Evolutionary conservation across 2,329 filamentous ascomycete genomes (phyloP).

Genomic region (Trichoderma guizhouense): DNA sequence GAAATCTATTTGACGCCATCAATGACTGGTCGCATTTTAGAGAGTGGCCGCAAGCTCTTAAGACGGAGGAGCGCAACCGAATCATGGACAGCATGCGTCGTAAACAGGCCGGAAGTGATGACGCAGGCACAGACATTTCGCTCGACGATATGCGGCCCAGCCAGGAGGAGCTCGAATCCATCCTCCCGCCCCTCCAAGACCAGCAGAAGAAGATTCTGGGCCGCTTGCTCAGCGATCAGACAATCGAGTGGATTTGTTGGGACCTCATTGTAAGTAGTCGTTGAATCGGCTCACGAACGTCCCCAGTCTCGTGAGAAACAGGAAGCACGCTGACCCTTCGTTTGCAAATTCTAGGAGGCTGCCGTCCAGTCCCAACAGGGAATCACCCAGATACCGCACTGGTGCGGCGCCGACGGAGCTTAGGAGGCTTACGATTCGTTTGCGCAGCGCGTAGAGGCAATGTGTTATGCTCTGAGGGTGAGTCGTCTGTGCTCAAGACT

Average conservation of each 20-base stretch:
- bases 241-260: conserved; percentile 27
- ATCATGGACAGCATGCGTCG: conserved; percentile 14
- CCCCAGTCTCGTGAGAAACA: background rate
- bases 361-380: conserved; percentile 29
- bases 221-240: conserved; percentile 23
- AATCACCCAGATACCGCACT: conserved; percentile 24
- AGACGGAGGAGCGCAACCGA: conserved; percentile 8
- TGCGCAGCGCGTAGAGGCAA: conserved; percentile 25
- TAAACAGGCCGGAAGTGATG: background rate
- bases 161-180: conserved; percentile 5
- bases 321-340: background rate
- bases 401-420: conserved; percentile 29
- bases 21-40: conserved; percentile 25
- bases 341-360: conserved; percentile 15
- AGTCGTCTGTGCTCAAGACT: background rate
- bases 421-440: conserved; percentile 30
- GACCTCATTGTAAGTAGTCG: conserved; percentile 23
- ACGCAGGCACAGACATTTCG: background rate
- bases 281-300: background rate
- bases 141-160: conserved; percentile 20
- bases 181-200: conserved; percentile 18
- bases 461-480: conserved; percentile 25
- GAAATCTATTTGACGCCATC: conserved; percentile 25
- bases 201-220: conserved; percentile 26
- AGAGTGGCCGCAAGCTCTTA: conserved; percentile 25